phyloP scores from a whole-genome alignment of 768 basidiomycete species.

The Paxillus ammoniavirescens region DNA sequence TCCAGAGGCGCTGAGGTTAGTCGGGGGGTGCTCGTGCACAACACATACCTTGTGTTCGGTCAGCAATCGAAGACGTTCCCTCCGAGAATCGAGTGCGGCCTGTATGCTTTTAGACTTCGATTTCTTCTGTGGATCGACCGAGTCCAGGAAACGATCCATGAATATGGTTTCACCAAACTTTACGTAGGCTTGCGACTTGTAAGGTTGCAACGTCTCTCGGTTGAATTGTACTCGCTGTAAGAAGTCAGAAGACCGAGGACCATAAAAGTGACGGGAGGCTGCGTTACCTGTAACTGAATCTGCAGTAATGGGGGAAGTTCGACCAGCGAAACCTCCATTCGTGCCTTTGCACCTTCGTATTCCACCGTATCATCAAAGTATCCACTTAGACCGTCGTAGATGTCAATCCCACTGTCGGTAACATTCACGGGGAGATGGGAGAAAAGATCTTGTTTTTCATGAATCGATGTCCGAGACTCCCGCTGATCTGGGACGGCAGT shows the following conservation, averaged over 20 bases:
- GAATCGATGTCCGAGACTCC: constrained; percentile 53
- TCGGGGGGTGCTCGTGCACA: neutral
- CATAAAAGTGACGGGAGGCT: neutral
- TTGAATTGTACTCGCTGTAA: constrained; percentile 90
- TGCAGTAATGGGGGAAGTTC: constrained; percentile 90
- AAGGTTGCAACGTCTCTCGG: constrained; percentile 83
- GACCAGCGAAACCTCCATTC: constrained; percentile 84
- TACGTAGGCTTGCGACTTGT: constrained; percentile 96
- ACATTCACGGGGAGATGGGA: constrained; percentile 95
- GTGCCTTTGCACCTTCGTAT: constrained; percentile 80
- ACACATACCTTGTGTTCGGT: constrained; percentile 66
- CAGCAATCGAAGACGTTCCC: constrained; percentile 67
- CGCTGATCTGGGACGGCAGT: constrained; percentile 32
- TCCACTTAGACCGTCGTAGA: constrained; percentile 90
- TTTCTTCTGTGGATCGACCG: constrained; percentile 69
- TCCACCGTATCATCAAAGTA: constrained; percentile 91
- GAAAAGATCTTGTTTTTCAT: constrained; percentile 90
- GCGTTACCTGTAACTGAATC: constrained; percentile 87
- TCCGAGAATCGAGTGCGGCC: constrained; percentile 54
- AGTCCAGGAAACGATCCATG: constrained; percentile 90
- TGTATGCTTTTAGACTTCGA: constrained; percentile 70
- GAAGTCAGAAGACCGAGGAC: constrained; percentile 6
- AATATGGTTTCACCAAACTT: constrained; percentile 84
- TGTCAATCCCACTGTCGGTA: constrained; percentile 80
- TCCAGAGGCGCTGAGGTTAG: neutral